Conservation (phyloP, 805 yeast species). For the Spencermartinsiella europaea region DNA sequence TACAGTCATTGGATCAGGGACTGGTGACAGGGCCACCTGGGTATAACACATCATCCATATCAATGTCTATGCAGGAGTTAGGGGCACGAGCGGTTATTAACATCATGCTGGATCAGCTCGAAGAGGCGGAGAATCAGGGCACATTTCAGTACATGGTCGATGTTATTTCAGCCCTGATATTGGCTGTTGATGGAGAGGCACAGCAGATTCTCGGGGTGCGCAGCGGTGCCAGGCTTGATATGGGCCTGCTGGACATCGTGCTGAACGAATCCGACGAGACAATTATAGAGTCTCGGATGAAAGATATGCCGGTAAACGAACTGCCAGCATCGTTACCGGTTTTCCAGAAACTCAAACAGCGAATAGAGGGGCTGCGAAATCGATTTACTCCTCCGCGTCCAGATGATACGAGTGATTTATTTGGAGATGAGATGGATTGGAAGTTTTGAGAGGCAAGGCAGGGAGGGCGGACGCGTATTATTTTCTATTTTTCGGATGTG, state of each 20-base stretch:
- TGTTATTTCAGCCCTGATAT: slow-evolving; percentile 17
- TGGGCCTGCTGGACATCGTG: not conserved
- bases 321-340: not conserved
- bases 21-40: slow-evolving; percentile 20
- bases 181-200: slow-evolving; percentile 9
- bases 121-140: slow-evolving; percentile 22
- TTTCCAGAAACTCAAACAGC: slow-evolving; percentile 1
- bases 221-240: not conserved
- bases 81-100: slow-evolving; percentile 20
- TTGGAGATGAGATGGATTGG: not conserved
- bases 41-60: slow-evolving; percentile 13
- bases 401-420: not conserved
- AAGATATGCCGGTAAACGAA: not conserved
- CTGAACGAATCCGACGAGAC: not conserved
- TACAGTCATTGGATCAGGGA: slow-evolving; percentile 20
- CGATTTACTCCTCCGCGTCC: not conserved
- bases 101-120: slow-evolving; percentile 22
- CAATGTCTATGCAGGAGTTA: slow-evolving; percentile 18
- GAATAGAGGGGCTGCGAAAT: slow-evolving; percentile 2
- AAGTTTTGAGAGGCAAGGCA: not conserved
- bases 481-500: not conserved
- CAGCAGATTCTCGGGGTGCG: not conserved
- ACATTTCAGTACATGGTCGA: slow-evolving; percentile 20
- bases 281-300: not conserved
- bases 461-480: too few relatives aligned